phyloP scores from a whole-genome alignment of 129 eudicot genomes.

The Calendula officinalis region DNA sequence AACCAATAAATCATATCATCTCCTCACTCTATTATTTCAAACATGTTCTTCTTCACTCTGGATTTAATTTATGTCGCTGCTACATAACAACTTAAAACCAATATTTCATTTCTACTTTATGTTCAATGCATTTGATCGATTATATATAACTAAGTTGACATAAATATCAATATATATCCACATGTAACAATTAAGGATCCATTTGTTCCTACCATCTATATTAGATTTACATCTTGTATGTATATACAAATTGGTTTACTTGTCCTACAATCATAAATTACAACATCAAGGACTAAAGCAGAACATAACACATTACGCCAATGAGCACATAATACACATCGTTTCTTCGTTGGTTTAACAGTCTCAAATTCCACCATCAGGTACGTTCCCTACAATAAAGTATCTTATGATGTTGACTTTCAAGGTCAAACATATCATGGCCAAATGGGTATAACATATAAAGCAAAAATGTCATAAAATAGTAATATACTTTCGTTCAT shows the following conservation, averaged over 20 bases:
- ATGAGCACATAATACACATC: slow-evolving; percentile 4
- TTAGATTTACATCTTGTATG: background rate
- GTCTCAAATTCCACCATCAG: slow-evolving; percentile 39
- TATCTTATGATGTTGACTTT: slow-evolving; percentile 8
- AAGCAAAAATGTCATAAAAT: too few relatives aligned
- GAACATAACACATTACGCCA: background rate
- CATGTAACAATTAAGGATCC: background rate
- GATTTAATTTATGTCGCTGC: too few relatives aligned
- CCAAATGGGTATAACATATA: background rate
- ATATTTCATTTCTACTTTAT: too few relatives aligned
- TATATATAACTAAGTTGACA: too few relatives aligned
- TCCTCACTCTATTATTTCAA: too few relatives aligned
- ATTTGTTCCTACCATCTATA: background rate
- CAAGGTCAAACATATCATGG: background rate
- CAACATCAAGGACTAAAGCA: slow-evolving; percentile 24
- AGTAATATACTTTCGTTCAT: too few relatives aligned
- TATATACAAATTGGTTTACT: background rate
- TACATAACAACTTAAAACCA: too few relatives aligned
- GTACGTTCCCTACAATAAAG: slow-evolving; percentile 42
- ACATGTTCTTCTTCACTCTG: too few relatives aligned
- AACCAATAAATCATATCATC: slow-evolving; percentile 31
- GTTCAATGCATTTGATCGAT: too few relatives aligned
- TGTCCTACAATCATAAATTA: slow-evolving; percentile 20
- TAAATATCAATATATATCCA: background rate
- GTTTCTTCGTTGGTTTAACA: slow-evolving; percentile 27